phyloP scores from a whole-genome alignment of 306 rosid species.

The Pyrus pyrifolia region DNA sequence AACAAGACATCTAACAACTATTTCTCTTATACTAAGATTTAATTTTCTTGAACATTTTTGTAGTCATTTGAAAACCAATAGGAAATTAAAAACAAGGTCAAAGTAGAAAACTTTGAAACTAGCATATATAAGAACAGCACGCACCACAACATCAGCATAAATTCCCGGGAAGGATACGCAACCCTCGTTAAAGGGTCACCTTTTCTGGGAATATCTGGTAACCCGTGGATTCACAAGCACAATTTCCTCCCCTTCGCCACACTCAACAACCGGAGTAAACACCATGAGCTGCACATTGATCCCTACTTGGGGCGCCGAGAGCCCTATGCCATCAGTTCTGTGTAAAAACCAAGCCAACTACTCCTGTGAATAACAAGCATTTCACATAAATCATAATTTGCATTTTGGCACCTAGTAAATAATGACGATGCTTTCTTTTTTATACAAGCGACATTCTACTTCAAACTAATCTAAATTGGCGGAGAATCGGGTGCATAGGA shows the following conservation, averaged over 20 bases:
- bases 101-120: background rate
- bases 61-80: background rate
- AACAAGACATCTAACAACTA: background rate
- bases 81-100: background rate
- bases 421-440: background rate
- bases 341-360: constrained; percentile 42
- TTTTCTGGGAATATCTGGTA: constrained; percentile 63
- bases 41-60: background rate
- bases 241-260: constrained; percentile 87
- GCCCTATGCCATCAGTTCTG: constrained; percentile 98
- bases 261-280: constrained; percentile 79
- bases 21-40: background rate
- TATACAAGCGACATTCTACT: too few relatives aligned
- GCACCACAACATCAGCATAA: constrained; percentile 64
- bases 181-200: constrained; percentile 55
- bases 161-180: constrained; percentile 85
- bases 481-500: too few relatives aligned
- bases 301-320: constrained; percentile 95
- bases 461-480: too few relatives aligned
- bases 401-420: background rate
- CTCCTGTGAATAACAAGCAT: constrained; percentile 32
- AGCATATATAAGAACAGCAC: background rate
- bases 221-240: constrained; percentile 90
- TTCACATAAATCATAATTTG: constrained; percentile 6
- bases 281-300: constrained; percentile 88